Conservation (phyloP, 2,329 filamentous ascomycete genomes). For the Aspergillus aculeatus region DNA sequence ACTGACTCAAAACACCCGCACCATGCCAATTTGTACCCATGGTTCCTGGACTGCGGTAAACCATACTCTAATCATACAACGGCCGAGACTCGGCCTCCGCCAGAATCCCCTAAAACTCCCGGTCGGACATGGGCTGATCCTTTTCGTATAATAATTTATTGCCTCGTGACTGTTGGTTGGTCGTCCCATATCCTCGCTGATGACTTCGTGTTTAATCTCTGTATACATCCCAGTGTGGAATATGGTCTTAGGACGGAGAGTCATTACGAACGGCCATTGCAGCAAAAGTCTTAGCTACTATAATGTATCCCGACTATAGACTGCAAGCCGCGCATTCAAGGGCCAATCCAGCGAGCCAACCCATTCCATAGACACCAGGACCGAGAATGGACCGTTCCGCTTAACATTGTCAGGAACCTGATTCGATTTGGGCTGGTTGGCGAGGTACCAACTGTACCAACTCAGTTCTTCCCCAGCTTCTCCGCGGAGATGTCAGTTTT, state of each 20-base stretch:
- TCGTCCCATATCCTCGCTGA: not conserved
- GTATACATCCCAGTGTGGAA: not conserved
- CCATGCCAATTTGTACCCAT: not conserved
- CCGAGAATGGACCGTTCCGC: not conserved
- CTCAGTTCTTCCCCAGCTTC: slow-evolving; percentile 1
- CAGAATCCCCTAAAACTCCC: not conserved
- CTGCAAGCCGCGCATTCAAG: not conserved
- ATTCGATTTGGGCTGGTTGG: not conserved
- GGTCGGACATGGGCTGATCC: slow-evolving; percentile 6
- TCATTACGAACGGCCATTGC: not conserved
- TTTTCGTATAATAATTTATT: not conserved
- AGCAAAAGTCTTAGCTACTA: not conserved
- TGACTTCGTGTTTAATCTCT: not conserved
- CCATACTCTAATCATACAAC: not conserved
- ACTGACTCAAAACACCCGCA: not conserved
- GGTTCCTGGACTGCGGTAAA: not conserved
- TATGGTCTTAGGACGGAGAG: not conserved
- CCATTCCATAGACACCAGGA: not conserved
- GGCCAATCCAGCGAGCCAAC: not conserved
- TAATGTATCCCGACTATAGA: not conserved
- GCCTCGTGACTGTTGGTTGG: not conserved
- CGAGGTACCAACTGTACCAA: not conserved
- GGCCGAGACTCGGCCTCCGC: slow-evolving; percentile 3
- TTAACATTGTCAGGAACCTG: not conserved
- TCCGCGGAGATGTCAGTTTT: slow-evolving; percentile 5